A percentile compares a stretch with the other conserved stretches of the same genome.
These are phyloP conservation scores for Alternaria triticina DNA, from an alignment of 2,329 filamentous ascomycete species.

Conservation along the genomic window DNA sequence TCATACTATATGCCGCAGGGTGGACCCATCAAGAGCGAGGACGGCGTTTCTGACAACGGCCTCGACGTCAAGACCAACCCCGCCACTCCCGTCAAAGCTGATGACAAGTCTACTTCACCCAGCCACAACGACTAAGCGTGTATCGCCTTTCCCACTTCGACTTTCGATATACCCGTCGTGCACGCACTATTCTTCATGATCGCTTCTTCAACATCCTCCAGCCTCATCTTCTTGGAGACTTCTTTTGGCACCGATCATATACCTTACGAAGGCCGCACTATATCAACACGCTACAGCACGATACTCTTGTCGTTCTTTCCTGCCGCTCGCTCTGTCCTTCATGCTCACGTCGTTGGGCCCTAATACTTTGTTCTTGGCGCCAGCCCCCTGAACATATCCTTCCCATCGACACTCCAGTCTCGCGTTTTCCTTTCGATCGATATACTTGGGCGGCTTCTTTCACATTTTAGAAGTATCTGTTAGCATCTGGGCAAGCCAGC, in stretches of 20 bases:
- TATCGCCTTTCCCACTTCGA: slow-evolving; percentile 1
- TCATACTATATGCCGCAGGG: slow-evolving; percentile 36
- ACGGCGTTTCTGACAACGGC: slow-evolving; percentile 38
- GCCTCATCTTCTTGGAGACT: slow-evolving; percentile 24
- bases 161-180: slow-evolving; percentile 23
- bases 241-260: slow-evolving; percentile 27
- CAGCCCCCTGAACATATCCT: slow-evolving; percentile 28
- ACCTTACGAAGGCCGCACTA: slow-evolving; percentile 18
- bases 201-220: slow-evolving; percentile 35
- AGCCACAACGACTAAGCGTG: slow-evolving; percentile 36
- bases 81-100: slow-evolving; percentile 43
- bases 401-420: slow-evolving; percentile 18
- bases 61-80: slow-evolving; percentile 41
- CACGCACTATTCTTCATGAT: slow-evolving; percentile 40
- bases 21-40: slow-evolving; percentile 35
- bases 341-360: slow-evolving; percentile 19
- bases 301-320: slow-evolving; percentile 24
- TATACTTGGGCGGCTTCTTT: slow-evolving; percentile 20
- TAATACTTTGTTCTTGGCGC: slow-evolving; percentile 29
- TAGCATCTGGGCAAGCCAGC: slow-evolving; percentile 30
- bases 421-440: slow-evolving; percentile 14
- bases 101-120: slow-evolving; percentile 32
- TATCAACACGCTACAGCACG: slow-evolving; percentile 17
- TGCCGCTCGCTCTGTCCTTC: slow-evolving; percentile 11
- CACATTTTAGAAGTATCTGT: slow-evolving; percentile 37